Evolutionary conservation across 2,329 filamentous ascomycete genomes (phyloP).

Genomic region (Penicillium sp.): DNA sequence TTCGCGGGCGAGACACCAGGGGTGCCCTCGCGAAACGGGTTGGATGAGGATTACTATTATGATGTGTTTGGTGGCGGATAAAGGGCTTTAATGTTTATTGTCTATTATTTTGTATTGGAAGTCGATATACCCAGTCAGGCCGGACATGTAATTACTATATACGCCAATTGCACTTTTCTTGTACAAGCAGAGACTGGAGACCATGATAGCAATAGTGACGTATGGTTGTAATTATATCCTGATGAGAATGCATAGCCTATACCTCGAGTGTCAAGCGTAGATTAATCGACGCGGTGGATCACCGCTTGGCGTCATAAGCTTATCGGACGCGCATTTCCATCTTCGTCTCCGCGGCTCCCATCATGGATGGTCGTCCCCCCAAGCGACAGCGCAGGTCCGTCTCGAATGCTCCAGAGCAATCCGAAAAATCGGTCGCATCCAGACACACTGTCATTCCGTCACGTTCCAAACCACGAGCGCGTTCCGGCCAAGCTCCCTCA

Average conservation of each 20-base stretch:
- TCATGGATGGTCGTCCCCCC: constrained; percentile 35
- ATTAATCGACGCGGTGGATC: not conserved
- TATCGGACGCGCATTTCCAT: constrained; percentile 17
- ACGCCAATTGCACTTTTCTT: not conserved
- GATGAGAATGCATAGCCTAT: too few relatives aligned
- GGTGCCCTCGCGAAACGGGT: constrained; percentile 74
- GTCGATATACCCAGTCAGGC: constrained; percentile 5
- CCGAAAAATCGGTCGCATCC: not conserved
- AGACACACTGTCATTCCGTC: constrained; percentile 12
- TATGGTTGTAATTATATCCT: too few relatives aligned
- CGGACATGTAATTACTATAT: not conserved
- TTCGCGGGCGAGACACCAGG: constrained; percentile 65
- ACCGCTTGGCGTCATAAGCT: constrained; percentile 16
- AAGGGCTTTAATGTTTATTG: not conserved
- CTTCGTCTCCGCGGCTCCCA: constrained; percentile 7
- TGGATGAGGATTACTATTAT: constrained; percentile 94
- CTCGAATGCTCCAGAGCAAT: constrained; percentile 18
- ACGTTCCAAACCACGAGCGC: constrained; percentile 12
- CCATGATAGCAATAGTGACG: too few relatives aligned
- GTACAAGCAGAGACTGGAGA: not conserved
- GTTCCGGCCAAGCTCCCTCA: constrained; percentile 5
- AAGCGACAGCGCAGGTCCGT: constrained; percentile 38
- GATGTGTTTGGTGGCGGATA: constrained; percentile 56
- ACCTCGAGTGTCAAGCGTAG: too few relatives aligned
- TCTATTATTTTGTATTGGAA: constrained; percentile 7